phyloP scores from a whole-genome alignment of 768 basidiomycete species.

The Zangia roseola region DNA sequence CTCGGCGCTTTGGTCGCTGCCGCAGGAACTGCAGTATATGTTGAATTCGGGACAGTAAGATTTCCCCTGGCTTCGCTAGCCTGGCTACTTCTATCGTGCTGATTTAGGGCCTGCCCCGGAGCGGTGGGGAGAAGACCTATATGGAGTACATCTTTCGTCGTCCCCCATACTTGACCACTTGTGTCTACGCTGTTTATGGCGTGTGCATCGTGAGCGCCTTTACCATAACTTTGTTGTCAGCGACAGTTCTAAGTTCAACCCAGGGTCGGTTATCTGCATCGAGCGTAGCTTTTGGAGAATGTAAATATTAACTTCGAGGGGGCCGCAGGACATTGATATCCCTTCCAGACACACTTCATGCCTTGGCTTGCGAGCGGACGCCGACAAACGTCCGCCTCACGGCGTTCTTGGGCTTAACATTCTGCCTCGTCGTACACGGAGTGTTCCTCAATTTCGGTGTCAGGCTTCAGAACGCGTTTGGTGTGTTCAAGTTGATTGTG shows the following conservation, averaged over 20 bases:
- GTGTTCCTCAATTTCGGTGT: conserved; percentile 53
- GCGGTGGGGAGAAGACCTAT: conserved; percentile 77
- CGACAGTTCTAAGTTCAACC: neutral
- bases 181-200: conserved; percentile 55
- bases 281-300: conserved; percentile 72
- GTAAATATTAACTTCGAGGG: too few species aligned
- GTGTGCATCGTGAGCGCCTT: conserved; percentile 50
- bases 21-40: conserved; percentile 66
- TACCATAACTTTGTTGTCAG: neutral
- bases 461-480: conserved; percentile 62
- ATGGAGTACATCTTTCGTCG: conserved; percentile 66
- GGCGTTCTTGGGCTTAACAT: conserved; percentile 55
- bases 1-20: conserved; percentile 63
- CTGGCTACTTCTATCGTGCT: neutral
- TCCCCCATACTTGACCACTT: conserved; percentile 61
- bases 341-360: conserved; percentile 55
- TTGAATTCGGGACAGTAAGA: conserved; percentile 72
- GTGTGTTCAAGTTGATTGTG: conserved; percentile 56
- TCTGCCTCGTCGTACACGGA: conserved; percentile 58
- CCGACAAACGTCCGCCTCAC: conserved; percentile 50
- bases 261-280: conserved; percentile 61
- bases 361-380: conserved; percentile 46
- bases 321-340: neutral
- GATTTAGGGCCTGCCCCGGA: conserved; percentile 62
- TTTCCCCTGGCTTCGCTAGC: neutral